Evolutionary conservation across 208 protist genomes (phyloP).

Genomic region (Trypanosoma vivax): DNA sequence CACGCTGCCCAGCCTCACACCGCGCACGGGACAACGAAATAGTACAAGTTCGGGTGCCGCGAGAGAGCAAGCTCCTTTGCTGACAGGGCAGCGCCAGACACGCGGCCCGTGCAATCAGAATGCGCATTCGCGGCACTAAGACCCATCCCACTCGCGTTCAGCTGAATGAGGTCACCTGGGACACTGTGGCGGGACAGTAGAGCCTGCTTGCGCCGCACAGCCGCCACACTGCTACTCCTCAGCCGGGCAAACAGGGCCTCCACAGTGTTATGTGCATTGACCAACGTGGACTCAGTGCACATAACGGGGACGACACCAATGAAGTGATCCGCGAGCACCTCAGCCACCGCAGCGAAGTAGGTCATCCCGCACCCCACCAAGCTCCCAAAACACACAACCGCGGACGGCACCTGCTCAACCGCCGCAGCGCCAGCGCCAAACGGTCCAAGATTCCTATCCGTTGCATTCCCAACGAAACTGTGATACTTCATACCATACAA

Average conservation of each 20-base stretch:
- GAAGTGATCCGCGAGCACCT: slow-evolving; percentile 31
- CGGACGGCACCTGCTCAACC: slow-evolving; percentile 12
- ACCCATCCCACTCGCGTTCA: slow-evolving; percentile 13
- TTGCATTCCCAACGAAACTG: slow-evolving; percentile 17
- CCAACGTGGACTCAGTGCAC: slow-evolving; percentile 51
- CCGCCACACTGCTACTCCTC: slow-evolving; percentile 18
- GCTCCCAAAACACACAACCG: slow-evolving; percentile 32
- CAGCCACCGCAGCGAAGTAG: slow-evolving; percentile 50
- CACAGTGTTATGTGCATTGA: slow-evolving; percentile 39
- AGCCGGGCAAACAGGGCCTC: slow-evolving; percentile 38
- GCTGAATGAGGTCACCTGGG: slow-evolving; percentile 10
- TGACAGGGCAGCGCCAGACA: not conserved
- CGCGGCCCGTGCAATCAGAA: not conserved
- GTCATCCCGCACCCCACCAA: slow-evolving; percentile 38
- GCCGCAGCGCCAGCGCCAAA: not conserved
- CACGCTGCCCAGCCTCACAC: not conserved
- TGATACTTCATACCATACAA: slow-evolving; percentile 50
- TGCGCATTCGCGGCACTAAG: not conserved
- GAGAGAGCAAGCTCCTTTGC: not conserved
- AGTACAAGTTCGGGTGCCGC: slow-evolving; percentile 19
- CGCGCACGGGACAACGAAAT: slow-evolving; percentile 10
- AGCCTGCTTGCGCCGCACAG: not conserved
- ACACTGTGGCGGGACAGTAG: slow-evolving; percentile 1
- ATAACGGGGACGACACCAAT: slow-evolving; percentile 39
- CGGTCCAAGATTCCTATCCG: not conserved